A percentile compares a stretch with the other conserved stretches of the same genome.
Evolutionary conservation across 2,329 filamentous ascomycete species (phyloP).

Genomic region (Scedosporium boydii): DNA sequence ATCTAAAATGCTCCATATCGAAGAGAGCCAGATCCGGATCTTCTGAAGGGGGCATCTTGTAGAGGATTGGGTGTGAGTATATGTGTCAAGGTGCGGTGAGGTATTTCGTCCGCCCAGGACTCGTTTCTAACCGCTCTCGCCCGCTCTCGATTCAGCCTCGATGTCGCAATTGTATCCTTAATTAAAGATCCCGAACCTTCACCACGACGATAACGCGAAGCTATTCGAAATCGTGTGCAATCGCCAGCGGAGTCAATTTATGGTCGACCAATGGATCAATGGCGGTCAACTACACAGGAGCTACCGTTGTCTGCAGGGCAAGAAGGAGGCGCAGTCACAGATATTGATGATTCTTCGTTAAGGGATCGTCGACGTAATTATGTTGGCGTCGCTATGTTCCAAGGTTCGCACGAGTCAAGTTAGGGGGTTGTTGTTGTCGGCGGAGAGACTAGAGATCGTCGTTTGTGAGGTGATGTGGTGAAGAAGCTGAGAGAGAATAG

Average conservation of each 20-base stretch:
- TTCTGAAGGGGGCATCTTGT: not conserved
- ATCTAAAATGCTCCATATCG: not conserved
- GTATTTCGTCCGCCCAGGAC: slow-evolving; percentile 1
- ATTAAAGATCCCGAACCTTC: too few species aligned
- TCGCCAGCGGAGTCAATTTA: too few species aligned
- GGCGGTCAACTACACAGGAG: not conserved
- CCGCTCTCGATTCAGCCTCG: too few species aligned
- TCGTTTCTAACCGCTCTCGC: not conserved
- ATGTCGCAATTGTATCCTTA: too few species aligned
- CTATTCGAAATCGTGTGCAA: too few species aligned
- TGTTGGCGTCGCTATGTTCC: not conserved
- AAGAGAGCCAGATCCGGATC: not conserved
- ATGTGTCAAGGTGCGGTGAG: not conserved
- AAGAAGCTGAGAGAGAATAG: not conserved
- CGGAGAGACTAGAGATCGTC: not conserved
- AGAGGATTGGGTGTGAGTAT: not conserved
- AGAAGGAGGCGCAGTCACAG: not conserved
- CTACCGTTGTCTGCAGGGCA: not conserved
- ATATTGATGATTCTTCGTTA: not conserved
- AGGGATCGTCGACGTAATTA: not conserved
- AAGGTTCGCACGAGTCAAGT: not conserved
- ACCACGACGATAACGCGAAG: too few species aligned
- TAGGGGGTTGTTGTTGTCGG: not conserved
- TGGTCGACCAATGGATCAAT: not conserved
- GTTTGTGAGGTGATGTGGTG: not conserved